phyloP scores from a whole-genome alignment of 2,329 filamentous ascomycete species.

The Epichloe sp. region DNA sequence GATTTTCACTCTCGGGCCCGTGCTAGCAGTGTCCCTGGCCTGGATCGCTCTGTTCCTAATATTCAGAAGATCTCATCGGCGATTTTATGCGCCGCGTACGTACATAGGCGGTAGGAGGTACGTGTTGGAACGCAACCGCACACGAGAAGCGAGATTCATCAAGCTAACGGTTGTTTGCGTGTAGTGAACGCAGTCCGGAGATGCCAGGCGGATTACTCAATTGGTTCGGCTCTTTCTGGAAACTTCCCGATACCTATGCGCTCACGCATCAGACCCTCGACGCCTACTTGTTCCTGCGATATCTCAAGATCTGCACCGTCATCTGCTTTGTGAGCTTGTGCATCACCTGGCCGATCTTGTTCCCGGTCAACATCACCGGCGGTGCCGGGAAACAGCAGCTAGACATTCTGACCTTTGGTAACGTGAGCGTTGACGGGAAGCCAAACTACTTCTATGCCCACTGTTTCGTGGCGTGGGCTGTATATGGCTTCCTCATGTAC shows the following conservation, averaged over 20 bases:
- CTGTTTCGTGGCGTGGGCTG: slow-evolving; percentile 66
- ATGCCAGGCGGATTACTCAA: slow-evolving; percentile 44
- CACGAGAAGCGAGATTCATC: background rate
- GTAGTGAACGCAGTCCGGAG: slow-evolving; percentile 40
- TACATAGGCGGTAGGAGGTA: slow-evolving; percentile 37
- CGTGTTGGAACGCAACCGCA: background rate
- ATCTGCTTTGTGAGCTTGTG: slow-evolving; percentile 69
- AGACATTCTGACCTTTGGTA: slow-evolving; percentile 26
- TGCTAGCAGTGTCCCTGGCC: slow-evolving; percentile 32
- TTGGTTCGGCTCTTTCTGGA: slow-evolving; percentile 51
- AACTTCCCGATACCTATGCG: slow-evolving; percentile 59
- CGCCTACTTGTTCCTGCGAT: slow-evolving; percentile 77
- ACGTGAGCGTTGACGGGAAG: slow-evolving; percentile 36
- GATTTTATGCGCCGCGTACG: slow-evolving; percentile 43
- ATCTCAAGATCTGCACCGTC: slow-evolving; percentile 61
- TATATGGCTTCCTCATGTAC: slow-evolving; percentile 79
- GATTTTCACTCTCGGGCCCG: slow-evolving; percentile 40
- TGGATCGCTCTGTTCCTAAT: slow-evolving; percentile 40
- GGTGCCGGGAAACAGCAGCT: slow-evolving; percentile 53
- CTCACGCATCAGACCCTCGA: slow-evolving; percentile 83
- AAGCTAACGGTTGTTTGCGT: background rate
- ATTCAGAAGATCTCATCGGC: slow-evolving; percentile 31
- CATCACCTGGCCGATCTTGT: slow-evolving; percentile 78
- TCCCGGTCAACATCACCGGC: slow-evolving; percentile 74
- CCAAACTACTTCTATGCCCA: slow-evolving; percentile 66